These are phyloP conservation scores for Lactarius deliciosus DNA, from an alignment of 768 basidiomycete genomes.

Conservation along the genomic window DNA sequence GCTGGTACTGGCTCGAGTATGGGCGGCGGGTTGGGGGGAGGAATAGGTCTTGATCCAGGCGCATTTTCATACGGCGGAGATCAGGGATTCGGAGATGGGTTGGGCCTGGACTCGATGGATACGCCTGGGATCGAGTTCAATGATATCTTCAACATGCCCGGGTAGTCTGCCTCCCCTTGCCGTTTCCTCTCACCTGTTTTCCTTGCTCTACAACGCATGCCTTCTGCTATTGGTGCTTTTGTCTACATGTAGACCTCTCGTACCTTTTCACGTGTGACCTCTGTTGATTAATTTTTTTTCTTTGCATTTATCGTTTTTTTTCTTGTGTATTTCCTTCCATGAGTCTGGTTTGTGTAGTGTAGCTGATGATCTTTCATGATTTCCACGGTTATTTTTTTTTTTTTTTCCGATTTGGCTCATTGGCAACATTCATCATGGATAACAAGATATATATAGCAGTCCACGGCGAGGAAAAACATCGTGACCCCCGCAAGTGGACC, in stretches of 20 bases:
- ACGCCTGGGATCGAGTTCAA: slow-evolving; percentile 29
- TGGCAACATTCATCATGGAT: background rate
- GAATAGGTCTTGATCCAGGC: slow-evolving; percentile 19
- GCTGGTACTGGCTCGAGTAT: slow-evolving; percentile 12
- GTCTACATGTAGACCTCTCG: background rate
- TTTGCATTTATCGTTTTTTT: slow-evolving; percentile 1
- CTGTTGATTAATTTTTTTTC: background rate
- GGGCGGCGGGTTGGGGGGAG: slow-evolving; percentile 19
- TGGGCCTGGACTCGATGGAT: slow-evolving; percentile 27
- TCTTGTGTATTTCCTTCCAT: slow-evolving; percentile 1
- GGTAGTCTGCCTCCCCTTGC: background rate
- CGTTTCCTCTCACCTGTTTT: too few relatives aligned
- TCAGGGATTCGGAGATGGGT: slow-evolving; percentile 22
- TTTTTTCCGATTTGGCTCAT: background rate
- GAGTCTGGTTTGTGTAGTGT: slow-evolving; percentile 23
- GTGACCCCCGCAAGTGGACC: too few relatives aligned
- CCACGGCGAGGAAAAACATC: too few relatives aligned
- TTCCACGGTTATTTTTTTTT: slow-evolving; percentile 9
- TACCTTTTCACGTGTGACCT: background rate
- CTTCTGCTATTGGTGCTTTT: slow-evolving; percentile 10
- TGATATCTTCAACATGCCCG: slow-evolving; percentile 29
- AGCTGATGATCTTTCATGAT: slow-evolving; percentile 25
- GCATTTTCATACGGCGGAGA: slow-evolving; percentile 23
- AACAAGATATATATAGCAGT: background rate
- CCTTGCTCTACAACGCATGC: slow-evolving; percentile 9